Percentiles rank a stretch among this genome's conserved stretches.
phyloP scores from a whole-genome alignment of 306 rosid genomes.

The Trifolium repens region DNA sequence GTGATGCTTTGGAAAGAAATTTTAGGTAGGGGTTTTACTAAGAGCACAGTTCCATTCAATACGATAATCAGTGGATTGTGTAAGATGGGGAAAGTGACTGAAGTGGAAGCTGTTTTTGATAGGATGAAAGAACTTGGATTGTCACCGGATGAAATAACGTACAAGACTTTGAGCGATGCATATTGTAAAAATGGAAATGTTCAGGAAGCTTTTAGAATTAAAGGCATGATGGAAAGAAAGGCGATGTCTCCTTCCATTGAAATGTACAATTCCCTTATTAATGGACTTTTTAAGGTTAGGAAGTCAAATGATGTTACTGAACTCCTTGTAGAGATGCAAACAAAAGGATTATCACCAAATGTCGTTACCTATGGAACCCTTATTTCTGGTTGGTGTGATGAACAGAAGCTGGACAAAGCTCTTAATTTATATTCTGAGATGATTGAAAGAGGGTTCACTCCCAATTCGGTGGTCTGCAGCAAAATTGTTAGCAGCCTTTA shows the following conservation, averaged over 20 bases:
- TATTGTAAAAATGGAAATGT: constrained; percentile 70
- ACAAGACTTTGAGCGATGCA: constrained; percentile 69
- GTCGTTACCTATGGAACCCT: constrained; percentile 76
- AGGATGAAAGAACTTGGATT: constrained; percentile 83
- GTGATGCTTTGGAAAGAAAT: constrained; percentile 67
- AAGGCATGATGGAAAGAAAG: constrained; percentile 63
- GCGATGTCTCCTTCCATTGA: constrained; percentile 59
- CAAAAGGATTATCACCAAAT: constrained; percentile 64
- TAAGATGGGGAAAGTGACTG: constrained; percentile 73
- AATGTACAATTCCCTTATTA: constrained; percentile 85
- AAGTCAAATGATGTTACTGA: constrained; percentile 50
- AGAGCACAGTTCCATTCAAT: constrained; percentile 64
- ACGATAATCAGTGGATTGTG: constrained; percentile 79
- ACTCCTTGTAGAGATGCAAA: constrained; percentile 72
- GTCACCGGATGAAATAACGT: constrained; percentile 74
- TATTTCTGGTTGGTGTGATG: constrained; percentile 84
- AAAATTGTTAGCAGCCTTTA: constrained; percentile 79
- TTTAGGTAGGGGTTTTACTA: constrained; percentile 61
- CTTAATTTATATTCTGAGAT: constrained; percentile 67
- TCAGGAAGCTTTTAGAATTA: constrained; percentile 67
- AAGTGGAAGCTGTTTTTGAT: constrained; percentile 65
- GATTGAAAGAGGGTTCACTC: constrained; percentile 64
- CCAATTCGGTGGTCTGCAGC: constrained; percentile 66
- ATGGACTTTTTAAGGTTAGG: constrained; percentile 66
- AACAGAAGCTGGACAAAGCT: constrained; percentile 75